Percentiles rank a stretch among this genome's conserved stretches.
These are phyloP conservation scores for Litsea cubeba DNA, from an alignment of 164 flowering plant genomes.

Conservation along the genomic window DNA sequence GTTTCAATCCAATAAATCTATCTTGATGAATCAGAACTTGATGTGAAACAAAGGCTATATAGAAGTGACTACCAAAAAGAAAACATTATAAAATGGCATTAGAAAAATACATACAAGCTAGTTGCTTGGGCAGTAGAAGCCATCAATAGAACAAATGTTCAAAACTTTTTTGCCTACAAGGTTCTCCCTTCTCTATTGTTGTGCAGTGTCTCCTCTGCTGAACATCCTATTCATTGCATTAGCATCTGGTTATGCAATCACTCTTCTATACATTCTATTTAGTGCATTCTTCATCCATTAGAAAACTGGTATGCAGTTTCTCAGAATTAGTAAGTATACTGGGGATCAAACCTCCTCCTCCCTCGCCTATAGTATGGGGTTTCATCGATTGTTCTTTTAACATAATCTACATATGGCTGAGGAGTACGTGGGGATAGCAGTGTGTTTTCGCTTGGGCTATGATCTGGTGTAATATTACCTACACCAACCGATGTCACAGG, in stretches of 20 bases:
- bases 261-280: neutral
- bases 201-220: too few species aligned
- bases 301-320: neutral
- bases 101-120: too few species aligned
- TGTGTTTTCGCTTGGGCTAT: slow-evolving; percentile 19
- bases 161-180: too few species aligned
- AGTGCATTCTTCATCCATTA: neutral
- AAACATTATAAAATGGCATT: too few species aligned
- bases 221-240: neutral
- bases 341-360: slow-evolving; percentile 69
- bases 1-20: too few species aligned
- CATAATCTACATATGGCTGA: slow-evolving; percentile 76
- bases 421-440: slow-evolving; percentile 77
- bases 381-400: slow-evolving; percentile 86
- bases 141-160: too few species aligned
- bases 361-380: slow-evolving; percentile 74
- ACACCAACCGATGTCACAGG: slow-evolving; percentile 27
- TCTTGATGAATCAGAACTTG: too few species aligned
- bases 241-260: too few species aligned
- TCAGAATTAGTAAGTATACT: slow-evolving; percentile 52
- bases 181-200: too few species aligned
- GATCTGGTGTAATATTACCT: slow-evolving; percentile 49
- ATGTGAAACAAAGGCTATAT: too few species aligned
- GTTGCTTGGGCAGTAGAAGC: too few species aligned
- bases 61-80: too few species aligned